phyloP scores from a whole-genome alignment of 345 rosid genomes.

The Alliaria petiolata region DNA sequence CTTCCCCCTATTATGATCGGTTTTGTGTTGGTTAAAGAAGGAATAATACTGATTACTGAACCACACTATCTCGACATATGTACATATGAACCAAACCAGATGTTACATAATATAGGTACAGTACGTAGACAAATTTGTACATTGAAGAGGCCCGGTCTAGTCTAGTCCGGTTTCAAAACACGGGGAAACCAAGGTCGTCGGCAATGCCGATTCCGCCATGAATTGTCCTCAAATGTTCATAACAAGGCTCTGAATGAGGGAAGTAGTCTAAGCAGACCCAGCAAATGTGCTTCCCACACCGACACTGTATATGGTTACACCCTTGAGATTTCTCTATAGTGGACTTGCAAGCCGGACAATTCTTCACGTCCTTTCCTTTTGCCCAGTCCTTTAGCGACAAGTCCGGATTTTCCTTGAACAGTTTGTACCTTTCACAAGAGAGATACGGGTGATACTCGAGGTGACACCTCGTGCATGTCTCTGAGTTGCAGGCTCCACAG shows the following conservation, averaged over 20 bases:
- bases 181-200: neutral
- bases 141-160: neutral
- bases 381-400: conserved; percentile 75
- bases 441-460: conserved; percentile 66
- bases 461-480: conserved; percentile 75
- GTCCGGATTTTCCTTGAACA: conserved; percentile 81
- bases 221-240: conserved; percentile 30
- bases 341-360: conserved; percentile 63
- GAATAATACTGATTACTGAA: neutral
- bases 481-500: conserved; percentile 71
- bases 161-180: neutral
- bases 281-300: conserved; percentile 81
- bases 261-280: conserved; percentile 68
- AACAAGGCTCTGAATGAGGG: conserved; percentile 50
- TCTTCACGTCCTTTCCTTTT: conserved; percentile 64
- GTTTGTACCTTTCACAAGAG: conserved; percentile 65
- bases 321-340: conserved; percentile 84
- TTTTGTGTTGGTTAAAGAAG: neutral
- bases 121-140: conserved; percentile 5
- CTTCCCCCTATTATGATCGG: neutral
- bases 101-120: conserved; percentile 1
- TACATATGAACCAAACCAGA: conserved; percentile 22
- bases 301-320: conserved; percentile 75
- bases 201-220: conserved; percentile 31
- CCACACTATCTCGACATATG: conserved; percentile 4